Conservation (phyloP, 495 filamentous ascomycete species). For the Thermothielavioides terrestris region DNA sequence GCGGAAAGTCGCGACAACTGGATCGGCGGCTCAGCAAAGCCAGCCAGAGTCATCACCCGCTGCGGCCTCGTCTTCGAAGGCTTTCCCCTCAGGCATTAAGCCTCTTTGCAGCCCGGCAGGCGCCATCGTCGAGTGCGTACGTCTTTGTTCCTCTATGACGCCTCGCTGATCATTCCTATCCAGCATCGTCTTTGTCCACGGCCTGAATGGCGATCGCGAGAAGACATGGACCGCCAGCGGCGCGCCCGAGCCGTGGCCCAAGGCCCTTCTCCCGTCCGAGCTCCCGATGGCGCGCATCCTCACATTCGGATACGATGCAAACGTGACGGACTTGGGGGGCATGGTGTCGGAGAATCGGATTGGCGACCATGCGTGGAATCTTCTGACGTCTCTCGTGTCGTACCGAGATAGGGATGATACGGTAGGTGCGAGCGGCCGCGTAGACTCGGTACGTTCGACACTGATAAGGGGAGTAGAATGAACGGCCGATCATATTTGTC, state of each 20-base stretch:
- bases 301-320: conserved; percentile 6
- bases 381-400: conserved; percentile 15
- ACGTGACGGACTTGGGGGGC: conserved; percentile 10
- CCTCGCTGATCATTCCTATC: not conserved
- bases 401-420: conserved; percentile 14
- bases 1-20: conserved; percentile 1
- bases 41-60: not conserved
- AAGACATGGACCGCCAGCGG: not conserved
- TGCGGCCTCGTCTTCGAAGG: not conserved
- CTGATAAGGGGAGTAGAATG: conserved; percentile 10
- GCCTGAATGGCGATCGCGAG: conserved; percentile 4
- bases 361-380: conserved; percentile 16
- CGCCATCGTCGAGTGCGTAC: conserved; percentile 1
- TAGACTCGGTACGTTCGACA: not conserved
- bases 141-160: not conserved
- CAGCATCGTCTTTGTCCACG: conserved; percentile 6
- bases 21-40: not conserved
- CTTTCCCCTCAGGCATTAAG: conserved; percentile 4
- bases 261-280: conserved; percentile 4
- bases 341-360: conserved; percentile 18
- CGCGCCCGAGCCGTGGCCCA: conserved; percentile 3
- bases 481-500: conserved; percentile 24
- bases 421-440: conserved; percentile 1
- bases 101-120: not conserved
- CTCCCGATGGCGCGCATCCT: conserved; percentile 2